Conservation (phyloP, 1,284 basidiomycete genomes). For the Amylostereum areolatum region DNA sequence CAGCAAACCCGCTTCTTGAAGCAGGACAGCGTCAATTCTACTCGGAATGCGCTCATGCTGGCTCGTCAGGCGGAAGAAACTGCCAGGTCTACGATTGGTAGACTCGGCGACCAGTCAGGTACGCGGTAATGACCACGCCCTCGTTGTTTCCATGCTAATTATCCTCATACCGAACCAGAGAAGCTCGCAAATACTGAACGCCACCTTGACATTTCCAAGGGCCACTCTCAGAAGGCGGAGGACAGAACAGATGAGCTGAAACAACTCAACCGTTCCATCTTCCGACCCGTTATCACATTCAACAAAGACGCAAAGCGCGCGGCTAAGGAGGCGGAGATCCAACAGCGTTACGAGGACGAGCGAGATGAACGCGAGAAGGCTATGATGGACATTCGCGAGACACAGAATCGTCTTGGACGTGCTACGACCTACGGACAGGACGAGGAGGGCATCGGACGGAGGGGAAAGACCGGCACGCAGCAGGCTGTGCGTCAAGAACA, state of each 20-base stretch:
- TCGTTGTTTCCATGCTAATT: slow-evolving; percentile 1
- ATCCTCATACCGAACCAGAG: slow-evolving; percentile 37
- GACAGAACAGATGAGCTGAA: slow-evolving; percentile 95
- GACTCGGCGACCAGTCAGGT: slow-evolving; percentile 96
- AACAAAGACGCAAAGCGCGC: slow-evolving; percentile 91
- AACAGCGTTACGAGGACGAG: slow-evolving; percentile 87
- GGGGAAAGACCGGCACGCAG: slow-evolving; percentile 43
- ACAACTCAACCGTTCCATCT: slow-evolving; percentile 92
- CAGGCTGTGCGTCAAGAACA: slow-evolving; percentile 56
- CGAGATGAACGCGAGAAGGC: slow-evolving; percentile 80
- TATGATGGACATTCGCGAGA: slow-evolving; percentile 81
- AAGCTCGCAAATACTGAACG: slow-evolving; percentile 94
- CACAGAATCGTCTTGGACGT: slow-evolving; percentile 80
- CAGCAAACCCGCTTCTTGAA: slow-evolving; percentile 87
- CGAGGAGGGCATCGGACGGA: slow-evolving; percentile 38
- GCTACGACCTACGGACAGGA: slow-evolving; percentile 60
- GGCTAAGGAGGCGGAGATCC: slow-evolving; percentile 85
- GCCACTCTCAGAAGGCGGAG: slow-evolving; percentile 82
- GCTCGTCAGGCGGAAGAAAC: slow-evolving; percentile 96
- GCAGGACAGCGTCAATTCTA: slow-evolving; percentile 88
- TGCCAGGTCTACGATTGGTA: slow-evolving; percentile 79
- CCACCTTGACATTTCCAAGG: slow-evolving; percentile 91
- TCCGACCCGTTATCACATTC: slow-evolving; percentile 85
- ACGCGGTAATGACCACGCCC: slow-evolving; percentile 21
- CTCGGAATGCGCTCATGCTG: slow-evolving; percentile 88